A percentile compares a stretch with the other conserved stretches of the same genome.
phyloP scores from a whole-genome alignment of 768 basidiomycete species.

The Heimioporus sp. region DNA sequence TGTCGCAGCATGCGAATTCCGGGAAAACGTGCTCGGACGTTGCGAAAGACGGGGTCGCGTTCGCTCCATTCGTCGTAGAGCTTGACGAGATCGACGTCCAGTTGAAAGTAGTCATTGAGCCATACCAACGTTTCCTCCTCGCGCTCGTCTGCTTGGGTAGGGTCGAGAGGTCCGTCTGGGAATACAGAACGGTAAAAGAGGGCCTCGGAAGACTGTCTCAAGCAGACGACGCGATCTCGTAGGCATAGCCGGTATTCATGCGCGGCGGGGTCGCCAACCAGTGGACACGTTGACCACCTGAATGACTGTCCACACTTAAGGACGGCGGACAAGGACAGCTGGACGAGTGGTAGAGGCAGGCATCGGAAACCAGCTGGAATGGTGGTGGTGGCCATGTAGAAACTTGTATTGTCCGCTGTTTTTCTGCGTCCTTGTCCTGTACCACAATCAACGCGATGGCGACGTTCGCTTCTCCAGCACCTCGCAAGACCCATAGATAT shows the following conservation, averaged over 20 bases:
- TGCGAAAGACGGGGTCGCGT: conserved; percentile 73
- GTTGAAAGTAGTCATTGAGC: conserved; percentile 87
- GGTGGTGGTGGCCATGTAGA: conserved; percentile 7
- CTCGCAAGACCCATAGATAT: conserved; percentile 46
- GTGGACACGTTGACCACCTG: conserved; percentile 63
- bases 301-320: conserved; percentile 85
- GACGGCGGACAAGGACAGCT: conserved; percentile 76
- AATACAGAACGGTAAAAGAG: conserved; percentile 74
- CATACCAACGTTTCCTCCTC: conserved; percentile 70
- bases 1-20: conserved; percentile 89
- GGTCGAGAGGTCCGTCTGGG: conserved; percentile 41
- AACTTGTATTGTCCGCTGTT: conserved; percentile 12
- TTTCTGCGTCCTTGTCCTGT: background rate
- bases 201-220: conserved; percentile 63
- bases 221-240: conserved; percentile 78
- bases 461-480: conserved; percentile 61
- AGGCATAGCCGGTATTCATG: conserved; percentile 81
- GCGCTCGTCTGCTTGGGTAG: conserved; percentile 31
- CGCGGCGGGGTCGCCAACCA: conserved; percentile 22
- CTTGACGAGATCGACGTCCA: conserved; percentile 65
- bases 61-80: conserved; percentile 78
- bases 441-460: conserved; percentile 27
- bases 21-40: conserved; percentile 57
- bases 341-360: conserved; percentile 58
- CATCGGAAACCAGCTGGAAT: conserved; percentile 47